Evolutionary conservation across 495 filamentous ascomycete species (phyloP), one percentile per base, ranked within the genome.

Genomic region (Penicillium fimorum): DNA sequence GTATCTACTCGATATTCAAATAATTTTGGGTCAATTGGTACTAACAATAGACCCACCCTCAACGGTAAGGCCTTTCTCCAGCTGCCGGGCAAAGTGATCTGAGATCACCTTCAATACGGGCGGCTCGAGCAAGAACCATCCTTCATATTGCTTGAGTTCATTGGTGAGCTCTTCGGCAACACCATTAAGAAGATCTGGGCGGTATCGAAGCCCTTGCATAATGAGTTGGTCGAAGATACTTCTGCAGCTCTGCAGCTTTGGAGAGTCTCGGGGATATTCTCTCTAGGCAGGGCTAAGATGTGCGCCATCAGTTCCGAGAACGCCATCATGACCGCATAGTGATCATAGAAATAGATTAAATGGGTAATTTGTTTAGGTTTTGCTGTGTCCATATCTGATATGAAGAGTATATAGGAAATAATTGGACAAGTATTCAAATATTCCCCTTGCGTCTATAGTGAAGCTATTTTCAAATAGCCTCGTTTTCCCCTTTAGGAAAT

Each of bases 21-120:
- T 13, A 8, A 30, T 29, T 17, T 15, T 9, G 12, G 37, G 35
- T 12, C 53, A 33, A 35, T 22, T 38, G 17, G 20, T 52, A 81
- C 90, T 75, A 70, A 96, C 91, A 65, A 97, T 96, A 66, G 82
- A 88, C 20, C 90, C 89, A 29, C 92, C 92, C 61, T 92, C 87
- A 35, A 85, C 78, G 33, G 82, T 87, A 24, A 97, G 79, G n/a
- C 90, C 90, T 73, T 88, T 90, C 22, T 82, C 79, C 45, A 97
- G 83, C 73, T 97, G 92, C 5, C 75, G 74, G 17, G 89, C 81
- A 67, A 96, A 96, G 57, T 92, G 89, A 13, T 85, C 78, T 17
- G 90, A 91, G 64, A 97, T 91, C 89, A 80, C 66, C 79, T 92
- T 96, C 17, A 96, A 80, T 73, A 87, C 90, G n/a, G 77, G 68